These are phyloP conservation scores for Suillus hirtellus DNA, from an alignment of 768 basidiomycete species.

Conservation along the genomic window DNA sequence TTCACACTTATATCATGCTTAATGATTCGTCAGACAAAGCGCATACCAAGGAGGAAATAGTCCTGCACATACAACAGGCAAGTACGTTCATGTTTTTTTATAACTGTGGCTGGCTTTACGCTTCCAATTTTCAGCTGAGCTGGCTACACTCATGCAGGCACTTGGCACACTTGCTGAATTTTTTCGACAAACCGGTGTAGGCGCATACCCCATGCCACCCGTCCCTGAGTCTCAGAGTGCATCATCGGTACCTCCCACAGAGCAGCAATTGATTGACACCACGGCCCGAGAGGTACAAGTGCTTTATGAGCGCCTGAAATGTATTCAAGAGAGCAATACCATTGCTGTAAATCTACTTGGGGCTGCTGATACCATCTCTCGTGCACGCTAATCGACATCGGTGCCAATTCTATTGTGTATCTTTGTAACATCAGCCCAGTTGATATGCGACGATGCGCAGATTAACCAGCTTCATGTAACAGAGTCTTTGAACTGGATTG, in stretches of 20 bases:
- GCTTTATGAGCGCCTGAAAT: conserved; percentile 51
- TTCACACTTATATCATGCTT: neutral
- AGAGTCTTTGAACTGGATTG: no score
- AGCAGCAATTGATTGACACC: conserved; percentile 47
- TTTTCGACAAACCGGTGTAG: conserved; percentile 62
- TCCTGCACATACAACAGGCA: conserved; percentile 58
- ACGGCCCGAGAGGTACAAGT: conserved; percentile 43
- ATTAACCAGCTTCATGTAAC: neutral
- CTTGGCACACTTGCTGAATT: conserved; percentile 46
- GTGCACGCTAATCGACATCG: conserved; percentile 8
- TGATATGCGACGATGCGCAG: neutral
- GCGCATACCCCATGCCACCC: conserved; percentile 56
- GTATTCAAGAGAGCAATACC: conserved; percentile 56
- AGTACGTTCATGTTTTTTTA: conserved; percentile 8
- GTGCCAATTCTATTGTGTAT: neutral
- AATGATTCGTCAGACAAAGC: conserved; percentile 45
- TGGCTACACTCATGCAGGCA: conserved; percentile 52
- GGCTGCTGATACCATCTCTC: conserved; percentile 26
- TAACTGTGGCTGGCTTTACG: neutral
- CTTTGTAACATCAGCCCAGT: neutral
- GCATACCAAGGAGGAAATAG: conserved; percentile 59
- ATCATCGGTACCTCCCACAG: conserved; percentile 35
- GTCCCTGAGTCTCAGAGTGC: conserved; percentile 16
- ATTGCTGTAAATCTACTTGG: conserved; percentile 49
- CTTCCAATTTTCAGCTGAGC: conserved; percentile 39